phyloP scores from a whole-genome alignment of 345 rosid species.

The Euphorbia peplus region DNA sequence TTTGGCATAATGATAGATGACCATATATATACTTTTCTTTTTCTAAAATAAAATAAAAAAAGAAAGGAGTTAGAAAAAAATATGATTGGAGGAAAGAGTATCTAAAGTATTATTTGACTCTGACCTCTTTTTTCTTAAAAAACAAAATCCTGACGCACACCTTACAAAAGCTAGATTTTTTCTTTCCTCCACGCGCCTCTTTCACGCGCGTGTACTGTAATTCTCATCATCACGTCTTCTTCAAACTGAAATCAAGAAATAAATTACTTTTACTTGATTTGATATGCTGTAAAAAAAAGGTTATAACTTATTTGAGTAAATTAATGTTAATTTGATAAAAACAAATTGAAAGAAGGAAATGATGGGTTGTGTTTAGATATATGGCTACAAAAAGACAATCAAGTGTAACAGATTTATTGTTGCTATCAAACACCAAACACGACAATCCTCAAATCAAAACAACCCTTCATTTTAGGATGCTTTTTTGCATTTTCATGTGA shows the following conservation, averaged over 20 bases:
- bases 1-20: slow-evolving; percentile 4
- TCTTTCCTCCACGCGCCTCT: slow-evolving; percentile 1
- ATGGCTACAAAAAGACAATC: background rate
- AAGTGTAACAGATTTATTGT: background rate
- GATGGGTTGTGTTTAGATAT: no score
- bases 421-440: background rate
- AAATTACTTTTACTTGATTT: no score
- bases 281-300: no score
- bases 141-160: slow-evolving; percentile 8
- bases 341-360: no score
- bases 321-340: no score
- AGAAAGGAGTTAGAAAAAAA: background rate
- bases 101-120: slow-evolving; percentile 9
- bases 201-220: background rate
- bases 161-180: slow-evolving; percentile 14
- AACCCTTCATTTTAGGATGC: background rate
- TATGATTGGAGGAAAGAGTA: slow-evolving; percentile 27
- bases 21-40: background rate
- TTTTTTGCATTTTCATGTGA: no score
- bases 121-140: background rate
- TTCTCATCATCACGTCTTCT: no score
- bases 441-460: background rate
- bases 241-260: no score
- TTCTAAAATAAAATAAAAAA: background rate
- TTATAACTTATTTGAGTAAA: no score